Conservation (phyloP, 495 filamentous ascomycete species). For the Hypoxylon fuscum region DNA sequence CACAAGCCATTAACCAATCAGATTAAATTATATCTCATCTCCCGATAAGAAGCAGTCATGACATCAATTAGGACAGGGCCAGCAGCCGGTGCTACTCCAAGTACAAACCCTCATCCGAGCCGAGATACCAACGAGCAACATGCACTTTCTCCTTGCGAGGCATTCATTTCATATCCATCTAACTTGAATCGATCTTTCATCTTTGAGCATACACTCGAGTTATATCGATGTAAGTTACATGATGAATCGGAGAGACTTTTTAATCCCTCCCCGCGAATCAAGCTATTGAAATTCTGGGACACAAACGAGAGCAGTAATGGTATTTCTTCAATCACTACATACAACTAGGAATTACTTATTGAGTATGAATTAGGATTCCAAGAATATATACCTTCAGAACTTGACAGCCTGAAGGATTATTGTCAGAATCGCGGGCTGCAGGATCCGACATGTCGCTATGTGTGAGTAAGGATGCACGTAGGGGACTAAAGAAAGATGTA, state of each 20-base stretch:
- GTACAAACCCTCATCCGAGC: neutral
- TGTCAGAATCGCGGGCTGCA: neutral
- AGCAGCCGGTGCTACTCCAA: neutral
- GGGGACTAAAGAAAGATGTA: neutral
- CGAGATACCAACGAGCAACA: neutral
- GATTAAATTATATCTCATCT: too few relatives aligned
- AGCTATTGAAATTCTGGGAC: constrained; percentile 4
- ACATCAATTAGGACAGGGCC: neutral
- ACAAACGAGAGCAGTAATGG: neutral
- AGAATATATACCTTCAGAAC: neutral
- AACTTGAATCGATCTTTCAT: neutral
- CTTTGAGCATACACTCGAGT: neutral
- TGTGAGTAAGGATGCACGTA: neutral
- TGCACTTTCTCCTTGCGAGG: constrained; percentile 2
- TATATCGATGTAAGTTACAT: neutral
- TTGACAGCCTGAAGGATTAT: neutral
- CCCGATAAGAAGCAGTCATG: too few relatives aligned
- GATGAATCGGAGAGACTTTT: neutral
- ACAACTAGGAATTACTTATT: too few relatives aligned
- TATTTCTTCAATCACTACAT: too few relatives aligned
- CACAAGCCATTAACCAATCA: too few relatives aligned
- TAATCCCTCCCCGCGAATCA: neutral
- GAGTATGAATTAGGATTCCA: neutral
- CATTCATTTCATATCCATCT: neutral
- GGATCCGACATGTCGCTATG: constrained; percentile 2